Conservation (phyloP, 2,329 filamentous ascomycete genomes). For the Aspergillus carbonarius region DNA sequence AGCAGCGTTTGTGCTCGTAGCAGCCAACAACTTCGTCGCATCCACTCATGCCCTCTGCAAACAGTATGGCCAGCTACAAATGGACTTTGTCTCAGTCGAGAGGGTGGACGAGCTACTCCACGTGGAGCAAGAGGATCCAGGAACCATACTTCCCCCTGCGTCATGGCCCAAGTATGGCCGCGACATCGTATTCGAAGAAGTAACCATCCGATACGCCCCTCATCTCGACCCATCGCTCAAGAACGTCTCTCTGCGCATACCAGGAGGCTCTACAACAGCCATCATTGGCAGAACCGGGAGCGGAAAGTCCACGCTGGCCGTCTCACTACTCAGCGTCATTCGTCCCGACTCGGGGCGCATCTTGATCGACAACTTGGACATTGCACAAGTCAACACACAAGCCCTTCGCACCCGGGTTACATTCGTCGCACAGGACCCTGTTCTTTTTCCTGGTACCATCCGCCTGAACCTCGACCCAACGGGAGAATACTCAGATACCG, state of each 20-base stretch:
- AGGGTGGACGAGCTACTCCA: conserved; percentile 78
- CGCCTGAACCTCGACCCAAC: conserved; percentile 64
- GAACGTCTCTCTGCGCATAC: conserved; percentile 70
- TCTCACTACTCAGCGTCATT: conserved; percentile 59
- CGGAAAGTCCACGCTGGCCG: conserved; percentile 75
- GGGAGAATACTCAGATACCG: conserved; percentile 55
- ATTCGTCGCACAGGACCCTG: conserved; percentile 66
- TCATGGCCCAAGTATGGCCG: conserved; percentile 73
- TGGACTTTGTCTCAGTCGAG: conserved; percentile 90
- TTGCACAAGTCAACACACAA: conserved; percentile 59
- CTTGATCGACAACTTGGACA: conserved; percentile 60
- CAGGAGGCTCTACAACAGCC: conserved; percentile 73
- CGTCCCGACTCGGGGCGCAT: conserved; percentile 57
- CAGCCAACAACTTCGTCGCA: conserved; percentile 63
- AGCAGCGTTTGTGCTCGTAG: conserved; percentile 78
- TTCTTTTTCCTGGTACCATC: conserved; percentile 63
- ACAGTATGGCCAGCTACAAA: conserved; percentile 79
- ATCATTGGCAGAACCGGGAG: conserved; percentile 77
- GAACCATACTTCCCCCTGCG: conserved; percentile 67
- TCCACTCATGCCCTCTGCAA: conserved; percentile 73
- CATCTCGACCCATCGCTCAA: conserved; percentile 71
- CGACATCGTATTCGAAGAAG: conserved; percentile 72
- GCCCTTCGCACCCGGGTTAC: conserved; percentile 62
- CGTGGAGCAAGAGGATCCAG: conserved; percentile 71
- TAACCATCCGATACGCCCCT: conserved; percentile 76